Base-by-base conservation (phyloP, 2,329 filamentous ascomycete species). In the Didymella sp. region DNA sequence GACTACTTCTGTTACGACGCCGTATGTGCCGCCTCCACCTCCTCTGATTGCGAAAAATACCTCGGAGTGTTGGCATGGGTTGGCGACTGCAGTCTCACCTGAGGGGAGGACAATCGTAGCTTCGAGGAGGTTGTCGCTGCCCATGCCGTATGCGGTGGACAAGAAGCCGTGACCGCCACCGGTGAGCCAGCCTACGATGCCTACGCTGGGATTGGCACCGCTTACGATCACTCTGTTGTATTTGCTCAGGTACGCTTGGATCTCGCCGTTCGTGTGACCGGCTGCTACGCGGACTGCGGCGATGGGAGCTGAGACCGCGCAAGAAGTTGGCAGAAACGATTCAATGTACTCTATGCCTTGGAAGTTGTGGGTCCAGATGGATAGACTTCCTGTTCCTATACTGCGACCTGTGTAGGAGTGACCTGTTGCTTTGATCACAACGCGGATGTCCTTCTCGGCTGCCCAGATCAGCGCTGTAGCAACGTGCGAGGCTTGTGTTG, bases 11-110 rank as follows among this genome's bases (percentile, higher is more conserved):
- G 64, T 61, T 0, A 79, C 59, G 1, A 80, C 72, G 0, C 78
- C 79, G 25, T 76, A 80, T 3, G 78, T 80, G 2, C 75, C 77
- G 8, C 74, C 74, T 0, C 79, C 78, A 2, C 72, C 77, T 4
- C 79, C 78, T 1, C 74, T 66, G 3, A 80, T 69, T 0, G 77
- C 78, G 66, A 73, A 79, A 63, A 80, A 80, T 1, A 79, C 58
- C 2, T 72, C 62, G 3, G 66, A 46, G 28, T 75, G 67, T 0
- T 61, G 45, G 28, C 67, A 72, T 1, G 66, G 61, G 42, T 70
- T 71, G 1, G 65, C 54, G 4, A 65, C 15, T 2, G 63, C 43
- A 1, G 59, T 35, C 3, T 64, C 58, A 0, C 67, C 63, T 4
- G 24, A 22, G 0, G 71, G 53, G 6, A 72, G 76, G 1, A 78